These are phyloP conservation scores for Puccinia polysora DNA, from an alignment of 1,284 basidiomycete genomes.

Conservation along the genomic window DNA sequence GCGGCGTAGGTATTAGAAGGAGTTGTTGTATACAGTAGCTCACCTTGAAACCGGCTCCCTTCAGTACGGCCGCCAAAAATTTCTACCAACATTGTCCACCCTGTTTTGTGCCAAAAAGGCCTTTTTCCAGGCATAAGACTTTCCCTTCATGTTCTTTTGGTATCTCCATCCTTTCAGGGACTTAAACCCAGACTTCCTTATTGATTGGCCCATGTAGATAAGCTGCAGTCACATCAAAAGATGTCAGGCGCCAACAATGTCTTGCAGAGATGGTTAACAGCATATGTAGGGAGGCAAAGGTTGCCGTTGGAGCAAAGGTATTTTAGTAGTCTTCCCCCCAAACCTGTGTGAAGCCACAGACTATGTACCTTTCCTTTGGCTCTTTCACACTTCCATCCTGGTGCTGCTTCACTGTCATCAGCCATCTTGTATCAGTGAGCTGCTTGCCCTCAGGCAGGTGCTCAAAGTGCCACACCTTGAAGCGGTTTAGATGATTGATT, in stretches of 20 bases:
- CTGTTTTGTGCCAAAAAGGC: no score
- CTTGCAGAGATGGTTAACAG: background rate
- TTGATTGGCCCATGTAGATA: conserved; percentile 31
- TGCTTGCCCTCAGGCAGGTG: no score
- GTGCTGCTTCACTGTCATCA: no score
- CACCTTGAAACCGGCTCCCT: background rate
- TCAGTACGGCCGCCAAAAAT: background rate
- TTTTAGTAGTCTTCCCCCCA: conserved; percentile 11
- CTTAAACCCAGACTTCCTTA: conserved; percentile 9
- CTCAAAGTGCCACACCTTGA: no score
- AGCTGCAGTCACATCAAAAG: conserved; percentile 29
- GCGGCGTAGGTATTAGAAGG: background rate
- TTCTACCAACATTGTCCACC: no score
- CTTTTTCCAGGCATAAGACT: background rate
- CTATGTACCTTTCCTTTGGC: conserved; percentile 7
- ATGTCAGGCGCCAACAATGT: background rate
- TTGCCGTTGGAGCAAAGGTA: conserved; percentile 9
- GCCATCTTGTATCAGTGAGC: no score
- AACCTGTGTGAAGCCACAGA: background rate
- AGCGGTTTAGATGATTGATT: no score
- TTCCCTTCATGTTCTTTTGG: background rate
- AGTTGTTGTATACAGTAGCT: background rate
- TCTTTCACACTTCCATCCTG: no score
- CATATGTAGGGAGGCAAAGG: conserved; percentile 11
- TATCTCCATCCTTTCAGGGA: background rate